These are phyloP conservation scores for Hamamelis virginiana DNA, from an alignment of 164 flowering plant genomes.

Conservation along the genomic window DNA sequence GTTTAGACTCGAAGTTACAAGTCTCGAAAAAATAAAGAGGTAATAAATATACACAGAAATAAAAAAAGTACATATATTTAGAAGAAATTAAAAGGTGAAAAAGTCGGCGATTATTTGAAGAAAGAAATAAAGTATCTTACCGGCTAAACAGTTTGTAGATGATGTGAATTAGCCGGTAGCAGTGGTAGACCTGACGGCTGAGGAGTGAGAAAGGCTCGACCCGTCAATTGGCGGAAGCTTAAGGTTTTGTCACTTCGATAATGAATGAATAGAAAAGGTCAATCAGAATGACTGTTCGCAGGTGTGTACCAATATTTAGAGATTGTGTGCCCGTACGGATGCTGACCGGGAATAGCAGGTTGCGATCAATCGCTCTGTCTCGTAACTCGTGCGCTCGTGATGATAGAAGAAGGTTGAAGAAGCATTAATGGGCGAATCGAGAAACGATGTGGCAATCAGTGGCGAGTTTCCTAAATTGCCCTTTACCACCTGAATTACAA, in stretches of 20 bases:
- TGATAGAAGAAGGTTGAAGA: slow-evolving; percentile 17
- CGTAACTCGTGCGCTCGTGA: slow-evolving; percentile 15
- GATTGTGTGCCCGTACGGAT: neutral
- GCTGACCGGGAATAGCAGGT: slow-evolving; percentile 22
- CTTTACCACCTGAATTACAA: neutral
- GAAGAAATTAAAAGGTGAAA: too few relatives aligned
- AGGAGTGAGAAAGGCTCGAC: neutral
- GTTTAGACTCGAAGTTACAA: too few relatives aligned
- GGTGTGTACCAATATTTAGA: neutral
- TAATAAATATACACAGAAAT: too few relatives aligned
- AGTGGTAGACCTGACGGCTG: neutral
- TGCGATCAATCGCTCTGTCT: neutral
- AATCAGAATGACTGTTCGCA: slow-evolving; percentile 14
- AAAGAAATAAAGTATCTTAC: too few relatives aligned
- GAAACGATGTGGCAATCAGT: slow-evolving; percentile 1
- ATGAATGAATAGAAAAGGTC: slow-evolving; percentile 8
- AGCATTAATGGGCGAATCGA: slow-evolving; percentile 14
- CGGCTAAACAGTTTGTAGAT: neutral
- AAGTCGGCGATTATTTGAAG: too few relatives aligned
- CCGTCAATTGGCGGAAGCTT: slow-evolving; percentile 15
- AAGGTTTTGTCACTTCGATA: slow-evolving; percentile 25
- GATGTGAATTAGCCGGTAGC: neutral
- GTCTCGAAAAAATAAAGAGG: too few relatives aligned
- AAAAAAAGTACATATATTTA: too few relatives aligned
- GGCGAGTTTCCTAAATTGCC: neutral